These are phyloP conservation scores for Colletotrichum musae DNA, from an alignment of 2,329 filamentous ascomycete genomes.

Conservation along the genomic window DNA sequence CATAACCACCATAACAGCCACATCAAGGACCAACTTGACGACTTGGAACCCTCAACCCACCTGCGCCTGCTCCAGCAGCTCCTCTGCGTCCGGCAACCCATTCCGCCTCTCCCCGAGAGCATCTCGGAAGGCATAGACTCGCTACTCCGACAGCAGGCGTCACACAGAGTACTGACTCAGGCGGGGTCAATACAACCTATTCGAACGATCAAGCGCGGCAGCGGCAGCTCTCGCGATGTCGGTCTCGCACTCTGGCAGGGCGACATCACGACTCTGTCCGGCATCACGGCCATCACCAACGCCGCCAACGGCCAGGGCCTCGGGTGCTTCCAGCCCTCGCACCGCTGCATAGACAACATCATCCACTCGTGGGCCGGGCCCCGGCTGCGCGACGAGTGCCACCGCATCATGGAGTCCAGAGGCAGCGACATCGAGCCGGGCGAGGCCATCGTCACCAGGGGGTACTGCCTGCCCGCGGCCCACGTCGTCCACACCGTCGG, in stretches of 20 bases:
- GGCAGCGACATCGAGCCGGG: constrained; percentile 46
- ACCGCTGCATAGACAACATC: constrained; percentile 54
- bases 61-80: constrained; percentile 43
- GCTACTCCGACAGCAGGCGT: constrained; percentile 23
- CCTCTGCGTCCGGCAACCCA: constrained; percentile 47
- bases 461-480: constrained; percentile 47
- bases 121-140: constrained; percentile 43
- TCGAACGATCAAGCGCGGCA: not conserved
- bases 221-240: not conserved
- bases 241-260: constrained; percentile 50
- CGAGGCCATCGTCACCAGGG: constrained; percentile 47
- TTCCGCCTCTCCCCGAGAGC: constrained; percentile 40
- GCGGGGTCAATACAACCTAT: constrained; percentile 15
- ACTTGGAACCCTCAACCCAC: constrained; percentile 36
- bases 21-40: constrained; percentile 28
- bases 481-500: constrained; percentile 53
- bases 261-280: constrained; percentile 51
- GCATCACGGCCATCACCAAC: constrained; percentile 52
- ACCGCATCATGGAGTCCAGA: constrained; percentile 45
- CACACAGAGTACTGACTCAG: constrained; percentile 22
- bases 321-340: constrained; percentile 52
- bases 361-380: constrained; percentile 52
- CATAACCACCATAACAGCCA: constrained; percentile 21
- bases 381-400: constrained; percentile 49
- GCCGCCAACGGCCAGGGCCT: constrained; percentile 52